Base-by-base conservation (phyloP, 257 asterid species). In the Buddleja alternifolia region DNA sequence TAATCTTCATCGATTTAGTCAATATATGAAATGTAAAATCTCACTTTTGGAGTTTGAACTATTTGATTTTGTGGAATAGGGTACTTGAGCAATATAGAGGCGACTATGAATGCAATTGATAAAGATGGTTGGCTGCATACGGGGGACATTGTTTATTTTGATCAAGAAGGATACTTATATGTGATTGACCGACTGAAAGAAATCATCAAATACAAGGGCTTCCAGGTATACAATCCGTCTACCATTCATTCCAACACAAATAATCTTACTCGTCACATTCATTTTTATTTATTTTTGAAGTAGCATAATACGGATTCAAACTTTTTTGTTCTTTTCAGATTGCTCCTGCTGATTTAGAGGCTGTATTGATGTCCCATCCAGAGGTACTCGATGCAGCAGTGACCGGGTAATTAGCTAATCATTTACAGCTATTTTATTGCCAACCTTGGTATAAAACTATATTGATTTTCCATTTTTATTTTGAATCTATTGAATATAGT, bases 281-380 rank as follows among this genome's bases (percentile, higher is more conserved):
- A n/a, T n/a, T n/a, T n/a, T n/a, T n/a, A n/a, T n/a, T n/a, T n/a
- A n/a, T n/a, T n/a, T n/a, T n/a, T n/a, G n/a, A n/a, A n/a, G n/a
- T n/a, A n/a, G n/a, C n/a, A n/a, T n/a, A n/a, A n/a, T n/a, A n/a
- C n/a, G n/a, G n/a, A n/a, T n/a, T n/a, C n/a, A n/a, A n/a, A n/a
- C n/a, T n/a, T n/a, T 21, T 72, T 6, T 32, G 34, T 39, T 29
- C 8, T 61, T 39, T 73, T 73, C 86, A 92, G 98, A 81, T 92
- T 73, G 90, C 98, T 65, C 98, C 98, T 7, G 95, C 95, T 69
- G 98, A 92, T 82, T 84, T 92, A 21, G 98, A 92, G 75, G 74
- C 91, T 6, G 78, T 88, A 16, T 57, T 92, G 54, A 47, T 76
- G 23, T 67, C 87, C 60, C 95, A 92, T 70, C 91, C 97, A 0